phyloP scores from a whole-genome alignment of 2,329 filamentous ascomycete genomes.

The Pyrenophora seminiperda region DNA sequence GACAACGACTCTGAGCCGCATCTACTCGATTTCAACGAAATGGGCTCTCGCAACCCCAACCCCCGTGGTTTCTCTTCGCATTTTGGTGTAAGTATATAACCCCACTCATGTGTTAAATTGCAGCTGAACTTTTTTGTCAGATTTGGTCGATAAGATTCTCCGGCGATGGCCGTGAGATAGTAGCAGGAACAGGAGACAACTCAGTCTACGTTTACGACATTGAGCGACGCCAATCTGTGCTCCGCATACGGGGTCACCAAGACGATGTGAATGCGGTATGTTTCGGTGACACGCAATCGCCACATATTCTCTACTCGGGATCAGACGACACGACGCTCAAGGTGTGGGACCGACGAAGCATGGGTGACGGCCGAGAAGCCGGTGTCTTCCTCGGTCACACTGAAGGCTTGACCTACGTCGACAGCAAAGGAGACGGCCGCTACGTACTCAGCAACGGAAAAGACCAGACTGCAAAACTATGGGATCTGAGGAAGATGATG shows the following conservation, averaged over 20 bases:
- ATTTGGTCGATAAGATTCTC: slow-evolving; percentile 95
- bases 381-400: slow-evolving; percentile 70
- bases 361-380: slow-evolving; percentile 66
- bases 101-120: neutral
- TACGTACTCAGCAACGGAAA: slow-evolving; percentile 95
- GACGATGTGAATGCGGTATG: slow-evolving; percentile 97
- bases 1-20: slow-evolving; percentile 80
- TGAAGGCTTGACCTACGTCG: slow-evolving; percentile 69
- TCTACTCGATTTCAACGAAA: slow-evolving; percentile 71
- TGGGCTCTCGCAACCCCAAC: slow-evolving; percentile 45
- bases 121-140: slow-evolving; percentile 35
- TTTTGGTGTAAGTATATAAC: slow-evolving; percentile 31
- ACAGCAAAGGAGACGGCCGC: slow-evolving; percentile 83
- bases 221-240: slow-evolving; percentile 74
- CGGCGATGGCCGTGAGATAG: slow-evolving; percentile 86
- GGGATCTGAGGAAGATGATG: slow-evolving; percentile 92
- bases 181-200: slow-evolving; percentile 81
- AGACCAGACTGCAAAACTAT: slow-evolving; percentile 96
- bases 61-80: slow-evolving; percentile 47
- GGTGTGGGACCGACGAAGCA: slow-evolving; percentile 86
- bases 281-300: slow-evolving; percentile 85
- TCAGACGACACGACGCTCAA: slow-evolving; percentile 94
- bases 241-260: slow-evolving; percentile 76
- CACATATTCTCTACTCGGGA: slow-evolving; percentile 93
- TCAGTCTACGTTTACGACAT: slow-evolving; percentile 92